These are phyloP conservation scores for Pseudonitzschia delicatissima DNA, from an alignment of 108 stramenopile genomes.

Conservation along the genomic window DNA sequence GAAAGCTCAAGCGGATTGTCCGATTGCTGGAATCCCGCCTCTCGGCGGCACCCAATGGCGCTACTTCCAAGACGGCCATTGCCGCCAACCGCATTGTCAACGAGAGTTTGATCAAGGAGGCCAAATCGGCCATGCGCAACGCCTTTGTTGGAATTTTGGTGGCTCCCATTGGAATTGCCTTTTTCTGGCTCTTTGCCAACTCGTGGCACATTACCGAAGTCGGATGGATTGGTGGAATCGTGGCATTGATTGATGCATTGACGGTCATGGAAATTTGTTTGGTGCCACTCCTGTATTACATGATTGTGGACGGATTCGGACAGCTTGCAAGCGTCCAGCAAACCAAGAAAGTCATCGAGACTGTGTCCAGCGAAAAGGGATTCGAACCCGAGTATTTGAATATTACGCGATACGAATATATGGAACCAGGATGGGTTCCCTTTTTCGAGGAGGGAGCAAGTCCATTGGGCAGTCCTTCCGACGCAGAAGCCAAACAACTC, in stretches of 20 bases:
- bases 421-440: slow-evolving; percentile 49
- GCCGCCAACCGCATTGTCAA: slow-evolving; percentile 54
- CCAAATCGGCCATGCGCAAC: slow-evolving; percentile 45
- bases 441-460: slow-evolving; percentile 51
- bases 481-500: not conserved
- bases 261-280: slow-evolving; percentile 74
- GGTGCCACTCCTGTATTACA: slow-evolving; percentile 69
- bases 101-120: slow-evolving; percentile 59
- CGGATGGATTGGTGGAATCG: slow-evolving; percentile 76
- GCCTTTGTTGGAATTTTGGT: slow-evolving; percentile 59
- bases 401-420: slow-evolving; percentile 19
- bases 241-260: slow-evolving; percentile 78
- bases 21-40: slow-evolving; percentile 38
- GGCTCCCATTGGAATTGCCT: slow-evolving; percentile 62
- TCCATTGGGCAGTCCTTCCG: not conserved
- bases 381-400: slow-evolving; percentile 6
- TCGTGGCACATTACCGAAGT: slow-evolving; percentile 77
- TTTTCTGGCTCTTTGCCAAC: slow-evolving; percentile 84
- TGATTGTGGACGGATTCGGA: slow-evolving; percentile 58
- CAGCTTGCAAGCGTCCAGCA: slow-evolving; percentile 34
- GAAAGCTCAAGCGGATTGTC: slow-evolving; percentile 52
- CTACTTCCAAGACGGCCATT: not conserved
- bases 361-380: slow-evolving; percentile 6
- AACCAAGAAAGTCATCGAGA: slow-evolving; percentile 44
- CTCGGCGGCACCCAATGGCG: not conserved